Conservation (phyloP, 495 filamentous ascomycete genomes). For the Amphirosellinia nigrospora region DNA sequence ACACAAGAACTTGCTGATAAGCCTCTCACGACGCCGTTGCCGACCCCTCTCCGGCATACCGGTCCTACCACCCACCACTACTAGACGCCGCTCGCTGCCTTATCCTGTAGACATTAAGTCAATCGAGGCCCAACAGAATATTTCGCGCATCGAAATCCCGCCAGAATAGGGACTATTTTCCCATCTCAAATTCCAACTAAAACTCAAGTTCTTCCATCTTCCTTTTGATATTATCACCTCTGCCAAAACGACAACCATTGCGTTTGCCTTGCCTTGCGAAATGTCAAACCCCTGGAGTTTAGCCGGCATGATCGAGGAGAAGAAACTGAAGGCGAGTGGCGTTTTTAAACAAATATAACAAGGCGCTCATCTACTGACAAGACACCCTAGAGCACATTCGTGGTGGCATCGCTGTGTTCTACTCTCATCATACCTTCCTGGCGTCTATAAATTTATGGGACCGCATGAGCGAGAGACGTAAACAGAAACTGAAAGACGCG, state of each 20-base stretch:
- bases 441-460: conserved; percentile 46
- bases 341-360: not conserved
- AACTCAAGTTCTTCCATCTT: not conserved
- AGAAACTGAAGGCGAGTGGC: conserved; percentile 6
- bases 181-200: not conserved
- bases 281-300: conserved; percentile 22
- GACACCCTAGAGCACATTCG: conserved; percentile 38
- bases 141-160: not conserved
- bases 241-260: not conserved
- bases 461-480: conserved; percentile 41
- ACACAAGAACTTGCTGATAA: not conserved
- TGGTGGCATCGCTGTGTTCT: conserved; percentile 45
- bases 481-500: conserved; percentile 40
- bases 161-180: not conserved
- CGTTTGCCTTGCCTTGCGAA: not conserved
- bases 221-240: not conserved
- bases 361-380: not conserved
- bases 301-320: conserved; percentile 18
- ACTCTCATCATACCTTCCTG: conserved; percentile 47
- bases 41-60: not conserved
- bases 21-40: not conserved
- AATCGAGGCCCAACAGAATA: not conserved
- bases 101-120: not conserved
- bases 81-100: not conserved
- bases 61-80: not conserved